A percentile compares a stretch with the other conserved stretches of the same genome.
These are phyloP conservation scores for Tuctoria greenei DNA, from an alignment of 176 grass and related monocot genomes.

Conservation along the genomic window DNA sequence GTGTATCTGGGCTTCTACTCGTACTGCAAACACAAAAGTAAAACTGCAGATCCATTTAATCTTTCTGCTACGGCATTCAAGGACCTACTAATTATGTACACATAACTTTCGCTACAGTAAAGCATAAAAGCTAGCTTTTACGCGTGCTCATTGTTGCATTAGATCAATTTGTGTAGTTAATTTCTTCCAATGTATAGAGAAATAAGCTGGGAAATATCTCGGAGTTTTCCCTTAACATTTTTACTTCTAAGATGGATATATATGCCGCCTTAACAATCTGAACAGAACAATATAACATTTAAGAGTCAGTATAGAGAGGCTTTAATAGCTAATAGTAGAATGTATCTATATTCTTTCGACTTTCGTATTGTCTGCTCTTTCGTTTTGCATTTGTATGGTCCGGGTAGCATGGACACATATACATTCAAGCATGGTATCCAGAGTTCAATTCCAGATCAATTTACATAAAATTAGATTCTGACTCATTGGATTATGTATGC, in stretches of 20 bases:
- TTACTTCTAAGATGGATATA: background rate
- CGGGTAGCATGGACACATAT: background rate
- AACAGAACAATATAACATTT: background rate
- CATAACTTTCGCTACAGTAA: background rate
- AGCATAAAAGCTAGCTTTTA: background rate
- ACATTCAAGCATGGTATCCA: background rate
- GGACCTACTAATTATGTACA: background rate
- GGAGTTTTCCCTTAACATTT: background rate
- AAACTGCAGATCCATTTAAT: constrained; percentile 27
- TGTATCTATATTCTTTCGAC: background rate
- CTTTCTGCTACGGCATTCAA: constrained; percentile 29
- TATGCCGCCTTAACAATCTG: background rate
- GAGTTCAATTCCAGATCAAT: background rate
- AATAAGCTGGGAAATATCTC: background rate
- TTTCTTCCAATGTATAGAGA: background rate
- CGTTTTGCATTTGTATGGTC: background rate
- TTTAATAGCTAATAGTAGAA: background rate
- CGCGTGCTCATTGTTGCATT: background rate
- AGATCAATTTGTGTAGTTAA: background rate
- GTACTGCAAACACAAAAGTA: background rate
- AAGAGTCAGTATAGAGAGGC: background rate
- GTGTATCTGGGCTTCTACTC: constrained; percentile 9
- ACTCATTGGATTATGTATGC: too few relatives aligned
- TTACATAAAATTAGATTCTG: too few relatives aligned
- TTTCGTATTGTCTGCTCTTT: background rate